Evolutionary conservation across 1,139 yeast species (phyloP), one percentile per base, ranked within the genome.

Genomic region (Pichia sp.): DNA sequence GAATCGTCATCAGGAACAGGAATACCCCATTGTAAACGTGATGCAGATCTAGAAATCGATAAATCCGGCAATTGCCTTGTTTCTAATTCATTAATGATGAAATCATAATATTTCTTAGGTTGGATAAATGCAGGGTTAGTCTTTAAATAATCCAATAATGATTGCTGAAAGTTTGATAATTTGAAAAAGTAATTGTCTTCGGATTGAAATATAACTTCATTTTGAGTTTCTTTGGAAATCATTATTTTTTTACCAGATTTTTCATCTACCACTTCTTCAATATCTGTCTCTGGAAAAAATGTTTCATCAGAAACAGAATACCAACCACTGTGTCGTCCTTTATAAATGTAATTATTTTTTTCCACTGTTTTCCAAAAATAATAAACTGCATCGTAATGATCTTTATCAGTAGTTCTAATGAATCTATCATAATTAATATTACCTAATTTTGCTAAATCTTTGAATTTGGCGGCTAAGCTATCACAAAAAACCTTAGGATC

Each of bases 271-370:
- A 66, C 55, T 51, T 76, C 72, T 39, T 74, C 76, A 34, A 87
- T 78, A 62, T 87, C 95, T 3, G 78, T 66, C 50, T 82, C 95
- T 0, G 98, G 89, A 57, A 87, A 90, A 59, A 92, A 92, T 0
- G 97, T 84, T 64, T 92, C 99, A 59, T 94, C 98, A 42, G 95
- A 83, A 6, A 90, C 71, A 9, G 95, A 87, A 60, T 94, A 92
- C 97, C 97, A 92, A 1, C 99, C 99, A 41, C 77, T 66, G 62
- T 92, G 98, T 27, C 74, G 66, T 3, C 96, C 96, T 58, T 82
- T 76, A 60, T 89, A 87, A 4, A 94, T 84, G 54, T 68, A 77
- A 0, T 87, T 94, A 42, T 73, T 76, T 1, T 71, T 66, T 41
- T 65, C 52, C 55, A 94, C 74, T 4, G 67, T 51, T 1, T 69